These are phyloP conservation scores for Oxytropis ochrocephala DNA, from an alignment of 306 rosid species.

Conservation along the genomic window DNA sequence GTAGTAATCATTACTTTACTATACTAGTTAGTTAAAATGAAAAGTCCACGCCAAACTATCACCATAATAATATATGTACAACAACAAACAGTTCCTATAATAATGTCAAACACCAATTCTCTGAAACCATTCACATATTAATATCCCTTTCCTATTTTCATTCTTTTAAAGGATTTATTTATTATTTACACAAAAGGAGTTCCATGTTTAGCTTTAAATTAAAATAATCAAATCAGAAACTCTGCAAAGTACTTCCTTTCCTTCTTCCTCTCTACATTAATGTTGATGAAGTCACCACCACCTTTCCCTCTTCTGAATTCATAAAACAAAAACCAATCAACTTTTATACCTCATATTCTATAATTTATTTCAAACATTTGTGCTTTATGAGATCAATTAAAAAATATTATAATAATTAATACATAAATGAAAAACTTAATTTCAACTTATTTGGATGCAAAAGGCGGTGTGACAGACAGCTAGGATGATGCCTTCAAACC, in stretches of 20 bases:
- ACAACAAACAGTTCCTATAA: not conserved
- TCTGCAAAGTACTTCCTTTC: slow-evolving; percentile 10
- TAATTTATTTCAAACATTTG: not conserved
- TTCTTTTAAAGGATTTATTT: slow-evolving; percentile 4
- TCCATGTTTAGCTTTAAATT: slow-evolving; percentile 25
- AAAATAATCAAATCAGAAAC: slow-evolving; percentile 22
- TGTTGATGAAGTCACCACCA: slow-evolving; percentile 40
- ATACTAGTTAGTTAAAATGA: not conserved
- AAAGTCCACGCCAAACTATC: slow-evolving; percentile 18
- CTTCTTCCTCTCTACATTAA: slow-evolving; percentile 22
- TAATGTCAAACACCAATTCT: slow-evolving; percentile 15
- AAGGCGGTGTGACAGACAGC: not conserved
- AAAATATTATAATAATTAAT: not conserved
- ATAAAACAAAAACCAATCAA: slow-evolving; percentile 25
- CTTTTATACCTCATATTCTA: slow-evolving; percentile 5
- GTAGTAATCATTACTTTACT: not conserved
- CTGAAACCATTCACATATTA: slow-evolving; percentile 29
- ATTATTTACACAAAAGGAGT: slow-evolving; percentile 41
- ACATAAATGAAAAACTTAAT: not conserved
- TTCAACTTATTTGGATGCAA: not conserved
- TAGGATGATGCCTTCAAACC: not conserved
- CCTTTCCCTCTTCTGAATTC: slow-evolving; percentile 22
- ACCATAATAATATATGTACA: not conserved
- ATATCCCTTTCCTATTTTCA: slow-evolving; percentile 24
- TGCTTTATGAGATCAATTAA: not conserved